Base-by-base conservation (phyloP, 768 basidiomycete species). In the Boletus speciosus region DNA sequence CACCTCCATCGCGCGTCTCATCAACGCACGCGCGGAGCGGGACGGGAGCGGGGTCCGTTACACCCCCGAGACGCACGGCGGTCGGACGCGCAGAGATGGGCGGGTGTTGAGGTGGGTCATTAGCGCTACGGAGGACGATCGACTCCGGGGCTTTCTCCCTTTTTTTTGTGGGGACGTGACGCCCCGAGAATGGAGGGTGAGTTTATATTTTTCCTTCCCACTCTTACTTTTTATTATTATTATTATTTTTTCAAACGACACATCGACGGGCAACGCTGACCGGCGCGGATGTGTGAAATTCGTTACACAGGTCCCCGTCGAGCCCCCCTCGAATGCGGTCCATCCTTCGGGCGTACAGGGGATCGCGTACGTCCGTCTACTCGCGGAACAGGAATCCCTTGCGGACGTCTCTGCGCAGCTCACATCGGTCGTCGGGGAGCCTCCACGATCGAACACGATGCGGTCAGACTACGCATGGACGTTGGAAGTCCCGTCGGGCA, bases 151-250 rank as follows among this genome's bases (percentile, higher is more conserved):
- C 2, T 59, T 62, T 1, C 66, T 83, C 16, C 87, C 88, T 7
- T 90, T 90, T 63, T 90, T 85, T 67, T 90, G 88, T 60, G 85
- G 85, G 12, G 88, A 90, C 61, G 70, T 87, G 3, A 88, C 86
- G 4, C 80, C 84, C 3, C 71, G 87, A 46, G 58, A 68, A 3
- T 75, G 77, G 67, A 74, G 88, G 67, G 88, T 85, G 60, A 16
- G 80, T 42, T 15, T 12, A 9, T 5, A 7, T 9, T 8, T 10
- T 15, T 9, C 4, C 29, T 29, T 29, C 29, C 8, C 29, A 27
- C 25, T 27, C 5, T 6, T 41, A 1, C 19, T 2, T 12, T 14
- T 12, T 19, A 19, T 19, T 19, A 19, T 19, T 19, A 19, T 19
- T 19, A 19, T 19, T 19, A 19, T 19, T 21, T 21, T 23, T 40